A percentile compares a stretch with the other conserved stretches of the same genome.
These are phyloP conservation scores for Populus pruinosa DNA, from an alignment of 345 rosid genomes.

Conservation along the genomic window DNA sequence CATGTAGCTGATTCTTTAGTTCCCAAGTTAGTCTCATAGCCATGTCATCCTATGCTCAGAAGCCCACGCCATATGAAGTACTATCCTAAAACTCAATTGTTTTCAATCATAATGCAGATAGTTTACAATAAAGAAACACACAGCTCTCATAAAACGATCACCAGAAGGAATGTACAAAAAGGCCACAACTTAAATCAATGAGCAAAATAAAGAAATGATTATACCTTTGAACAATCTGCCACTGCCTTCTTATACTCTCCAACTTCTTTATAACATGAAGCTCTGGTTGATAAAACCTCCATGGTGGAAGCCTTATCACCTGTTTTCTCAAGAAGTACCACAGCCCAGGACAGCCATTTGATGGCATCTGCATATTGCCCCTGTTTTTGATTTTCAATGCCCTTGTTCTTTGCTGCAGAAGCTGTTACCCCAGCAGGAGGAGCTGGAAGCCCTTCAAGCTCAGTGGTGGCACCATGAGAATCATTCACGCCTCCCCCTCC, in stretches of 20 bases:
- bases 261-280: conserved; percentile 98
- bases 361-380: conserved; percentile 97
- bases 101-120: not conserved
- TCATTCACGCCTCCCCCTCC: conserved; percentile 58
- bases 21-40: too few species aligned
- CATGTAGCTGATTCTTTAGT: not conserved
- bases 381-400: conserved; percentile 76
- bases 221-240: conserved; percentile 89
- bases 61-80: not conserved
- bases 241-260: conserved; percentile 99
- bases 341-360: conserved; percentile 99
- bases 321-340: conserved; percentile 70
- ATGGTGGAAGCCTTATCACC: conserved; percentile 47
- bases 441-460: conserved; percentile 96
- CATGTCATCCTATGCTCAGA: not conserved
- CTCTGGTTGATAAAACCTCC: conserved; percentile 79
- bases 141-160: not conserved
- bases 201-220: conserved; percentile 5
- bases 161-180: not conserved
- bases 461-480: conserved; percentile 59
- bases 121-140: not conserved
- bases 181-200: not conserved
- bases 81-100: not conserved
- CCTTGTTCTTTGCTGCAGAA: conserved; percentile 76
- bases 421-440: conserved; percentile 86